Percentiles rank a stretch among this genome's conserved stretches.
These are phyloP conservation scores for Xylaria hypoxylon DNA, from an alignment of 2,329 filamentous ascomycete genomes.

Conservation along the genomic window DNA sequence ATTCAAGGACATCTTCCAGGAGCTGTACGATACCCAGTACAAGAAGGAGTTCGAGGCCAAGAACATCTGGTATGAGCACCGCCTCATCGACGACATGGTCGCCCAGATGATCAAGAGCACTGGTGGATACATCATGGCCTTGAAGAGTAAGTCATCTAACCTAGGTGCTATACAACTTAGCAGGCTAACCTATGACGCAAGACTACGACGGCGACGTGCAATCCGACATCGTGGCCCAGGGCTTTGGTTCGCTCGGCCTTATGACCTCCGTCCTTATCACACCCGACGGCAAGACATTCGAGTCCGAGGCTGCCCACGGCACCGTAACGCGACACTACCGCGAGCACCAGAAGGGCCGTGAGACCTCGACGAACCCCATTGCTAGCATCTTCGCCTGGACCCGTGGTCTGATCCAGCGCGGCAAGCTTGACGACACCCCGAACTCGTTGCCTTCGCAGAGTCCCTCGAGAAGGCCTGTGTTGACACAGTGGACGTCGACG, in stretches of 20 bases:
- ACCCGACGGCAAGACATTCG: slow-evolving; percentile 95
- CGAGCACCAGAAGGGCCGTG: slow-evolving; percentile 97
- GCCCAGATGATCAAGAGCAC: slow-evolving; percentile 99
- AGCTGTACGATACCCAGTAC: slow-evolving; percentile 90
- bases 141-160: slow-evolving; percentile 81
- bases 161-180: not conserved
- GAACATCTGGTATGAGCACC: slow-evolving; percentile 99
- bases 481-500: slow-evolving; percentile 92
- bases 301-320: slow-evolving; percentile 97
- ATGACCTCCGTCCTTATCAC: slow-evolving; percentile 99
- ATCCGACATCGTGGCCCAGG: slow-evolving; percentile 97
- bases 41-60: slow-evolving; percentile 89
- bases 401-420: slow-evolving; percentile 90
- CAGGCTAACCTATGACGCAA: slow-evolving; percentile 59
- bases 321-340: slow-evolving; percentile 99
- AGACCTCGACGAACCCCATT: slow-evolving; percentile 98
- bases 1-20: slow-evolving; percentile 99
- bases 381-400: slow-evolving; percentile 99
- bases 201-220: slow-evolving; percentile 99
- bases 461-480: slow-evolving; percentile 91
- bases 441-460: slow-evolving; percentile 91
- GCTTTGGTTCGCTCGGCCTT: slow-evolving; percentile 95
- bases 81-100: slow-evolving; percentile 99
- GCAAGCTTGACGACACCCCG: slow-evolving; percentile 91
- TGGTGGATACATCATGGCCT: slow-evolving; percentile 95